Percentiles rank a stretch among this genome's conserved stretches.
Conservation (phyloP, 2,329 filamentous ascomycete species). For the Hysterium pulicare region DNA sequence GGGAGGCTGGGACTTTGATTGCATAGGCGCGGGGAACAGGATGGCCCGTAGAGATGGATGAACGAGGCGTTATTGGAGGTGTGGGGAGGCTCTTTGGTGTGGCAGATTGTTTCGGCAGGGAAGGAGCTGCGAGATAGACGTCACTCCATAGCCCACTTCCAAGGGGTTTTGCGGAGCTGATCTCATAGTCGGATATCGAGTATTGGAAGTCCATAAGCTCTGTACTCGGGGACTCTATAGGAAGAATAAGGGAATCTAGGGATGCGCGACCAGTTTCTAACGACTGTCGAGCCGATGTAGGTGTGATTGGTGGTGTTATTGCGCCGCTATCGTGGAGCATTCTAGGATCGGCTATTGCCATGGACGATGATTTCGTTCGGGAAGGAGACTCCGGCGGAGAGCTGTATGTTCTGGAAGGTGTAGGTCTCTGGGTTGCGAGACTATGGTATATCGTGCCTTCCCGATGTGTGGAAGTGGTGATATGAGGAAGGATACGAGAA, state of each 20-base stretch:
- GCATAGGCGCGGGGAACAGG: constrained; percentile 24
- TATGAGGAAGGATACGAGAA: neutral
- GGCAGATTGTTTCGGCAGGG: constrained; percentile 6
- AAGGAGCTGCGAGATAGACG: constrained; percentile 31
- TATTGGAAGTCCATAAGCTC: constrained; percentile 22
- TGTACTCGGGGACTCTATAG: constrained; percentile 14
- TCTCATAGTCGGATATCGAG: constrained; percentile 24
- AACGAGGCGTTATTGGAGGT: constrained; percentile 29
- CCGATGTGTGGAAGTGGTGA: neutral
- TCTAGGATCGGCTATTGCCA: neutral
- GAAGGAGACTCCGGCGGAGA: neutral
- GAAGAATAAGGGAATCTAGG: neutral
- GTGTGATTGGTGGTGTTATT: constrained; percentile 29
- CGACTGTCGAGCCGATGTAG: constrained; percentile 17
- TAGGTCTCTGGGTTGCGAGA: neutral
- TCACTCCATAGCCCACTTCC: constrained; percentile 36
- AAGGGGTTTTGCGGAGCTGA: constrained; percentile 24
- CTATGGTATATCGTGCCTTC: neutral
- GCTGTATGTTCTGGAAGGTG: neutral
- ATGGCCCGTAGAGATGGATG: too few species aligned
- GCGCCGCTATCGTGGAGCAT: constrained; percentile 18
- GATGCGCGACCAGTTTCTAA: neutral
- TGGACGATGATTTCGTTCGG: neutral
- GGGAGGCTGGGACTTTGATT: constrained; percentile 31
- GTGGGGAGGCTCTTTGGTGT: constrained; percentile 9